Base-by-base conservation (phyloP, 2,329 filamentous ascomycete species). In the Leptoxyphium fumago region DNA sequence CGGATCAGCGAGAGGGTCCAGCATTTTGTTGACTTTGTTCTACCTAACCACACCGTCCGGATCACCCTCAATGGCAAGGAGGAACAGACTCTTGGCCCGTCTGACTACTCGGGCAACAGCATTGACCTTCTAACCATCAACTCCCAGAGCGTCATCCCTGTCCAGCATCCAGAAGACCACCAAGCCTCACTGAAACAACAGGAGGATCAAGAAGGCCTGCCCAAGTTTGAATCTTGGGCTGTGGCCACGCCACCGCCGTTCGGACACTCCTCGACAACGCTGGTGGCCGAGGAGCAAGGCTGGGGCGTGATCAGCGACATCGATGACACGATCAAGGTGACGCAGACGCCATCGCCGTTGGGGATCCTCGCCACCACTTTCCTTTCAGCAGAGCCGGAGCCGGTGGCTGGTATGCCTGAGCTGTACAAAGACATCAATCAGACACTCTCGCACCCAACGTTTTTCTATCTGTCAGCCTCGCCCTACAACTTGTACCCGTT, bases 401-500 rank as follows among this genome's bases (percentile, higher is more conserved):
- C 84, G 0, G 77, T 89, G 11, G 56, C 71, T 0, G 86, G 84
- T 40, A 95, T 95, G 86, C 84, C 87, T 0, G 79, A 84, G 53
- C 72, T 95, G 1, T 95, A 94, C 66, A 64, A 68, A 17, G 71
- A 80, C 44, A 70, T 94, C 10, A 68, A 79, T 39, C 58, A 59
- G 11, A 61, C 66, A 36, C 65, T 78, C 8, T 46, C 72, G 8
- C 69, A 72, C 8, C 81, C 86, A 1, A 75, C 86, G 0, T 94
- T 84, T 73, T 94, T 94, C 69, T 96, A 96, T 63, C 74, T 96
- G 40, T 93, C 85, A 0, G 88, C 89, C 0, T 94, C 87, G 0
- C 89, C 89, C 0, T 95, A 95, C 68, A 94, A 93, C 54, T 74
- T 96, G 9, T 95, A 95, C 58, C 82, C 84, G 0, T 91, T 95